These are phyloP conservation scores for Porphyrellus cyaneotinctus DNA, from an alignment of 768 basidiomycete genomes.

Conservation along the genomic window DNA sequence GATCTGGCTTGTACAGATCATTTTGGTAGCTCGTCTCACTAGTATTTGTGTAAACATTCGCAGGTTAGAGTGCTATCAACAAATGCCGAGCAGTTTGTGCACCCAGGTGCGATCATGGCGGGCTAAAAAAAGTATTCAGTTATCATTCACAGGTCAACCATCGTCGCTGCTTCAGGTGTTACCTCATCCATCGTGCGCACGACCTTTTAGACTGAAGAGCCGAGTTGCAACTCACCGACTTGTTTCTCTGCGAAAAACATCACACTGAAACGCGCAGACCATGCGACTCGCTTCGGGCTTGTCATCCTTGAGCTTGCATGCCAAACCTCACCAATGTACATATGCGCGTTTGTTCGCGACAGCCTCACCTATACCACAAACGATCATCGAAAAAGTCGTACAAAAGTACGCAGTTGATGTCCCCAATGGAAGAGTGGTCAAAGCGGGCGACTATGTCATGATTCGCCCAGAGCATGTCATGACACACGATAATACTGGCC, in stretches of 20 bases:
- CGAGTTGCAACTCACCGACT: background rate
- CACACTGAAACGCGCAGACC: too few species aligned
- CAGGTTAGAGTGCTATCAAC: too few species aligned
- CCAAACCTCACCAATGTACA: background rate
- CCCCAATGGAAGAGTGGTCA: constrained; percentile 71
- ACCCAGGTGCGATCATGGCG: too few species aligned
- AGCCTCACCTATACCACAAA: constrained; percentile 56
- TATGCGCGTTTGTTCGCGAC: constrained; percentile 33
- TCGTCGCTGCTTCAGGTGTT: background rate
- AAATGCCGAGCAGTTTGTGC: too few species aligned
- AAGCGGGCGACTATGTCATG: constrained; percentile 99
- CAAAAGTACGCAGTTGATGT: constrained; percentile 95
- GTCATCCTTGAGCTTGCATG: constrained; percentile 7
- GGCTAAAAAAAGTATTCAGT: too few species aligned
- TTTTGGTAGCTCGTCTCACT: too few species aligned
- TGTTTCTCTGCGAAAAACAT: background rate
- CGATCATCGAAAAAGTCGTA: constrained; percentile 94
- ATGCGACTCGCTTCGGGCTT: constrained; percentile 17
- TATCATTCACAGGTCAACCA: too few species aligned
- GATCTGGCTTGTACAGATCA: too few species aligned
- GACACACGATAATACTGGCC: constrained; percentile 98
- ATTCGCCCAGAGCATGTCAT: constrained; percentile 97
- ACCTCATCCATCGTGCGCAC: too few species aligned
- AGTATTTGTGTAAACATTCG: too few species aligned
- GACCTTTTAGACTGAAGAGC: too few species aligned